Evolutionary conservation across 1,139 yeast genomes (phyloP).

Genomic region (Saccharomyces pastorianus): DNA sequence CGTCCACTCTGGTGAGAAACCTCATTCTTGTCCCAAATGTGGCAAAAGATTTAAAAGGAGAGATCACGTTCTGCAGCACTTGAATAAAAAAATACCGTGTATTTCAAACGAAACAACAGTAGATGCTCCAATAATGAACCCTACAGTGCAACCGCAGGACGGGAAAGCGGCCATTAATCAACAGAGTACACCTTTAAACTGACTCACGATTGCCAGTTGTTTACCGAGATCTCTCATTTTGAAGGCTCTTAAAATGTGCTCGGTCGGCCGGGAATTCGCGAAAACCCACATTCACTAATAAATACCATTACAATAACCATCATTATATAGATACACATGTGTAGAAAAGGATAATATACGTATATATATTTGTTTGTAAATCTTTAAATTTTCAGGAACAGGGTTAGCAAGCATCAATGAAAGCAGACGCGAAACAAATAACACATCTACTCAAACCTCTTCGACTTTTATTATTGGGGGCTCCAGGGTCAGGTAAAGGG

Average conservation of each 20-base stretch:
- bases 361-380: neutral
- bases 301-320: neutral
- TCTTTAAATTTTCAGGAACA: neutral
- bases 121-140: neutral
- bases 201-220: neutral
- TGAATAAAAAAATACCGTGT: constrained; percentile 33
- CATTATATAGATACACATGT: neutral
- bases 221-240: neutral
- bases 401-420: neutral
- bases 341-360: neutral
- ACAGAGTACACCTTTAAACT: neutral
- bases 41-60: constrained; percentile 31
- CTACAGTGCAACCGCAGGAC: neutral
- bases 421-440: neutral
- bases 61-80: constrained; percentile 33
- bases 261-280: neutral
- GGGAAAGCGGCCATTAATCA: neutral
- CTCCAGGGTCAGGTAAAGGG: constrained; percentile 95
- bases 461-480: constrained; percentile 69
- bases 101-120: constrained; percentile 11
- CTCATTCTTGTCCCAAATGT: constrained; percentile 33
- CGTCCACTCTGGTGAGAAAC: constrained; percentile 33
- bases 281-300: neutral
- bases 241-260: neutral
- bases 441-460: constrained; percentile 36